These are phyloP conservation scores for Starmerella floricola DNA, from an alignment of 805 yeast species.

Conservation along the genomic window DNA sequence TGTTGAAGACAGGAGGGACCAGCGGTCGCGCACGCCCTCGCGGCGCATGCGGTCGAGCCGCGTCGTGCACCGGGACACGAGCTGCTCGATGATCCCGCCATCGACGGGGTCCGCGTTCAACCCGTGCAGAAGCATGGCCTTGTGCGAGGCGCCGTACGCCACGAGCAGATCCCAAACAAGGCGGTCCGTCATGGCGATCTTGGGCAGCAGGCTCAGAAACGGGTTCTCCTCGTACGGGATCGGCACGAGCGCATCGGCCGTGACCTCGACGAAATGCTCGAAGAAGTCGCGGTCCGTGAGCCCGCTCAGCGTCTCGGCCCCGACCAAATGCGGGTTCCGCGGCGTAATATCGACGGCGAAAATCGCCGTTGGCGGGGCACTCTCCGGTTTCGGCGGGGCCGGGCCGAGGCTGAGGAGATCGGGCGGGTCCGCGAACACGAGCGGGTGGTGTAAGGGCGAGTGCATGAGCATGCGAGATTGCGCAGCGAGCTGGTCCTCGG, in stretches of 20 bases:
- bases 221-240: constrained; percentile 60
- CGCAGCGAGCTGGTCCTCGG: neutral
- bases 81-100: neutral
- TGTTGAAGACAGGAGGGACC: constrained; percentile 13
- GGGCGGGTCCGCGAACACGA: neutral
- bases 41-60: constrained; percentile 1
- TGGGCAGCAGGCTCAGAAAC: constrained; percentile 51
- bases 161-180: constrained; percentile 13
- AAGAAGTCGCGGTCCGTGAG: constrained; percentile 37
- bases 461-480: neutral
- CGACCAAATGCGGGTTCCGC: neutral
- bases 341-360: neutral
- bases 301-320: neutral
- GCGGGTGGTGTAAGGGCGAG: constrained; percentile 3
- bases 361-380: neutral
- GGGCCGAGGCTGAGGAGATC: neutral
- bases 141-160: constrained; percentile 21
- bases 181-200: constrained; percentile 46
- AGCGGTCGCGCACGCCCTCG: neutral
- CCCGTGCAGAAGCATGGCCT: constrained; percentile 6
- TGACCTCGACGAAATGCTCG: constrained; percentile 49
- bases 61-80: constrained; percentile 4
- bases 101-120: constrained; percentile 3
- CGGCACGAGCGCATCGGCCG: constrained; percentile 52
- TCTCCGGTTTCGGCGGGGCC: neutral